Conservation (phyloP, 495 filamentous ascomycete species). For the Talaromyces thailandensis region DNA sequence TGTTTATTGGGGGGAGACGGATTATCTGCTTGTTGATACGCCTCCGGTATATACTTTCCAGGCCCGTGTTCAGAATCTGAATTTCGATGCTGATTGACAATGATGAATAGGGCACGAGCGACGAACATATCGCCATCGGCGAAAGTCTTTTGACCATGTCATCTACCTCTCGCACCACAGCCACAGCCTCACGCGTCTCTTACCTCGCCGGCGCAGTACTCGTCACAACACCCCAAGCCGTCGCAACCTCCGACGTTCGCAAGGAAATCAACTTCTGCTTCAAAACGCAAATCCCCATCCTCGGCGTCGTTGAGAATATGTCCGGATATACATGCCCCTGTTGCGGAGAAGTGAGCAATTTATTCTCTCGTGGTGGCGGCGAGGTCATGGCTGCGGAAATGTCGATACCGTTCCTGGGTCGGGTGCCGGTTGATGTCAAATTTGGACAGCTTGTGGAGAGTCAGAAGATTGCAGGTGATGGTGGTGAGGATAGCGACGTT, state of each 20-base stretch:
- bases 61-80: not conserved
- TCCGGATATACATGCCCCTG: conserved; percentile 91
- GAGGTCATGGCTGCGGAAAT: conserved; percentile 84
- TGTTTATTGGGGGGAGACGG: conserved; percentile 80
- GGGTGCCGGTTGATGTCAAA: conserved; percentile 77
- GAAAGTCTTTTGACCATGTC: conserved; percentile 64
- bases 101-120: conserved; percentile 65
- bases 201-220: conserved; percentile 72
- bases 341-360: conserved; percentile 85
- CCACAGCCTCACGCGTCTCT: conserved; percentile 20
- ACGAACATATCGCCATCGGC: conserved; percentile 92
- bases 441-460: conserved; percentile 61
- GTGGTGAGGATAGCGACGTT: conserved; percentile 25
- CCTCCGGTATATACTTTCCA: conserved; percentile 43
- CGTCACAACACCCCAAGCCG: conserved; percentile 92
- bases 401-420: conserved; percentile 72
- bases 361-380: conserved; percentile 86
- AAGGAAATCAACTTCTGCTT: conserved; percentile 95
- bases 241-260: conserved; percentile 84
- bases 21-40: conserved; percentile 91
- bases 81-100: not conserved
- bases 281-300: conserved; percentile 71
- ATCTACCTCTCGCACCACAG: conserved; percentile 19
- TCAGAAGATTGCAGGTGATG: conserved; percentile 29
- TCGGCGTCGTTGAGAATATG: conserved; percentile 98